Conservation (phyloP, 2,329 filamentous ascomycete species). For the Uncinocarpus reesii region DNA sequence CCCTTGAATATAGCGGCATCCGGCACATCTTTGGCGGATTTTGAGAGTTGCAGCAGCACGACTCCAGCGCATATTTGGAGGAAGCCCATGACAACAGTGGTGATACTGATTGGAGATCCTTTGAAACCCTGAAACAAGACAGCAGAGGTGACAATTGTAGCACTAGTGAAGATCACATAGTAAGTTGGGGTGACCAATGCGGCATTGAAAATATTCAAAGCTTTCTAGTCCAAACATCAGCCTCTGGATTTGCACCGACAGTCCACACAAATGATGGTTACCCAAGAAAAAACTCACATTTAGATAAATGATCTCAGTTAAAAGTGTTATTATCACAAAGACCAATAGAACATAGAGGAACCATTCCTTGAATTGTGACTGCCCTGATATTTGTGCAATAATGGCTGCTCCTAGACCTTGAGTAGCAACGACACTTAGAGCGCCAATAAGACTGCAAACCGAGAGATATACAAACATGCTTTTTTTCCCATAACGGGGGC, state of each 20-base stretch:
- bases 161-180: constrained; percentile 95
- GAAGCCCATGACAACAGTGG: constrained; percentile 87
- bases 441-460: constrained; percentile 90
- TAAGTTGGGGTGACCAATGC: constrained; percentile 96
- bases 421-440: constrained; percentile 86
- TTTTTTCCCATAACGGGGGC: constrained; percentile 83
- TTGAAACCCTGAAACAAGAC: constrained; percentile 92
- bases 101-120: constrained; percentile 66
- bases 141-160: constrained; percentile 87
- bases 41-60: constrained; percentile 86
- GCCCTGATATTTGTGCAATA: constrained; percentile 70
- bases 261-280: neutral
- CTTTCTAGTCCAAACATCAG: constrained; percentile 59
- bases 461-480: constrained; percentile 96
- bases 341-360: constrained; percentile 86
- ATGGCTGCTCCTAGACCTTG: constrained; percentile 89
- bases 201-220: constrained; percentile 90
- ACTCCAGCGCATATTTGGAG: constrained; percentile 88
- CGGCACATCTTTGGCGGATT: constrained; percentile 94
- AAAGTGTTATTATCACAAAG: constrained; percentile 76
- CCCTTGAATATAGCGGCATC: constrained; percentile 86
- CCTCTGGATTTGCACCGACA: neutral
- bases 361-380: constrained; percentile 91
- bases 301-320: constrained; percentile 90
- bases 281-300: constrained; percentile 56